These are phyloP conservation scores for Limnanthes douglasii DNA, from an alignment of 345 rosid genomes.

Conservation along the genomic window DNA sequence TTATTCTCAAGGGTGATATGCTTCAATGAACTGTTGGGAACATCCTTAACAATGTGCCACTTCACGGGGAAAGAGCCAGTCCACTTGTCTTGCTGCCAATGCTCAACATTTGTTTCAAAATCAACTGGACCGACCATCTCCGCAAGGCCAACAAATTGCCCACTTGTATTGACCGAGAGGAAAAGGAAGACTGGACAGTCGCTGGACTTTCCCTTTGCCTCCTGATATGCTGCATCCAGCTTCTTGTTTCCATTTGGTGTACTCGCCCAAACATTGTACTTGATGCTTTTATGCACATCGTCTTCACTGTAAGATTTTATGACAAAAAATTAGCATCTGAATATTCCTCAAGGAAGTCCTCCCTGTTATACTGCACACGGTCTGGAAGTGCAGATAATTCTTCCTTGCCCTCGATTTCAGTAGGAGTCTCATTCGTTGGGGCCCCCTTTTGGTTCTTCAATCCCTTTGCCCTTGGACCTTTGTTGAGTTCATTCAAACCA, in stretches of 20 bases:
- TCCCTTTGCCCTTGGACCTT: constrained; percentile 40
- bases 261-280: constrained; percentile 46
- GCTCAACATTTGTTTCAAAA: constrained; percentile 45
- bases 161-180: constrained; percentile 63
- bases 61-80: constrained; percentile 68
- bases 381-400: constrained; percentile 13
- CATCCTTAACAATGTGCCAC: constrained; percentile 80
- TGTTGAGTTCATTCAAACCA: constrained; percentile 41
- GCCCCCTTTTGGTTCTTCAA: constrained; percentile 20
- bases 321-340: constrained; percentile 37
- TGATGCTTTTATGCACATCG: constrained; percentile 49
- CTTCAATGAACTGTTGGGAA: constrained; percentile 60
- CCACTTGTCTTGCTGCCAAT: constrained; percentile 90
- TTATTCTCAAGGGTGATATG: constrained; percentile 76
- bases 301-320: constrained; percentile 51
- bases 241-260: constrained; percentile 41
- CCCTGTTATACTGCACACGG: constrained; percentile 20
- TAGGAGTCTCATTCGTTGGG: background rate
- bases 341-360: constrained; percentile 24
- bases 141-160: constrained; percentile 77
- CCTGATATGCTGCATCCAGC: constrained; percentile 36
- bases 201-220: constrained; percentile 22
- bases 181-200: background rate
- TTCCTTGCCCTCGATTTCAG: constrained; percentile 12
- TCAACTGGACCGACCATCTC: constrained; percentile 77